Percentiles rank a stretch among this genome's conserved stretches.
Evolutionary conservation across 2,329 filamentous ascomycete species (phyloP).

Genomic region (Fusarium clavum): DNA sequence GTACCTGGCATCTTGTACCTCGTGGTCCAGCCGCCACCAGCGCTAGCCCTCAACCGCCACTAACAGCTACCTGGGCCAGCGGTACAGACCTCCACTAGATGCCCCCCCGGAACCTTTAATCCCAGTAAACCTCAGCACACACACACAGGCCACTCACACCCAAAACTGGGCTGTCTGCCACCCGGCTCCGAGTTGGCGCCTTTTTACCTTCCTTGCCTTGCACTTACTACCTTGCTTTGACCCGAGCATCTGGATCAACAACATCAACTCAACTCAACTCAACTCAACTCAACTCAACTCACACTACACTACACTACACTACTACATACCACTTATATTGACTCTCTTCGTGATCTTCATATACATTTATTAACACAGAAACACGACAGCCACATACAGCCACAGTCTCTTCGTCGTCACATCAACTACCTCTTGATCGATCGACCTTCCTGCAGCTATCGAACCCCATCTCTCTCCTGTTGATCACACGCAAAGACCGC

Average conservation of each 20-base stretch:
- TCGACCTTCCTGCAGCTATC: slow-evolving; percentile 24
- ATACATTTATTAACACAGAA: slow-evolving; percentile 2
- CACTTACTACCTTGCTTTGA: slow-evolving; percentile 17
- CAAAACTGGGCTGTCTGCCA: slow-evolving; percentile 46
- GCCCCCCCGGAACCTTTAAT: slow-evolving; percentile 6
- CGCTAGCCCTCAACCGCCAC: slow-evolving; percentile 36
- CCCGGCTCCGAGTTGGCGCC: slow-evolving; percentile 41
- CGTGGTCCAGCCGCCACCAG: slow-evolving; percentile 36
- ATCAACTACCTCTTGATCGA: slow-evolving; percentile 13
- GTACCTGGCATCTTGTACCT: slow-evolving; percentile 34
- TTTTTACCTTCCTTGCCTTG: slow-evolving; percentile 19
- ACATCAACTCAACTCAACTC: slow-evolving; percentile 5
- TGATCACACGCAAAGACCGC: slow-evolving; percentile 37
- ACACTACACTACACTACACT: neutral
- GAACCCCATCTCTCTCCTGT: slow-evolving; percentile 40
- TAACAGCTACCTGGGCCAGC: slow-evolving; percentile 27
- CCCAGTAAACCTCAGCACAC: slow-evolving; percentile 29
- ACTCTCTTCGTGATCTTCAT: neutral
- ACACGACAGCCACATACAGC: slow-evolving; percentile 4
- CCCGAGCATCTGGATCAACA: slow-evolving; percentile 48
- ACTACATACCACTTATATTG: neutral
- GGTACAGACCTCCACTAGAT: slow-evolving; percentile 17
- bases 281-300: neutral
- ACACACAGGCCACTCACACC: slow-evolving; percentile 29
- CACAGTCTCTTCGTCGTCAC: slow-evolving; percentile 4